Evolutionary conservation across 768 basidiomycete species (phyloP).

Genomic region (Mycena galericulata): DNA sequence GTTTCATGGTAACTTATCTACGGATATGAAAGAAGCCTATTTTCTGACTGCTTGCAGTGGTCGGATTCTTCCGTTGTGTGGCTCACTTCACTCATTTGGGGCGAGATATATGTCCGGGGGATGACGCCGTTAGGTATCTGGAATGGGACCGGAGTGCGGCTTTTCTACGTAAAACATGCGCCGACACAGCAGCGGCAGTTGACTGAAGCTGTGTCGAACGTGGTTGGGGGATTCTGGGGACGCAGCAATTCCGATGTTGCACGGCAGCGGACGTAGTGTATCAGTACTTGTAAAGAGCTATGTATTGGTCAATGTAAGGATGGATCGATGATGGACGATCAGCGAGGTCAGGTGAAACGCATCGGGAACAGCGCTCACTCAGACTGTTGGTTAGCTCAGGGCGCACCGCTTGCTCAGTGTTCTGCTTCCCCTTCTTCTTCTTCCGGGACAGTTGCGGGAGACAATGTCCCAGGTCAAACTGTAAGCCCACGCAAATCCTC

Average conservation of each 20-base stretch:
- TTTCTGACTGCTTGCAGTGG: conserved; percentile 68
- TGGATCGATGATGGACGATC: not conserved
- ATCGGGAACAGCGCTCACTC: not conserved
- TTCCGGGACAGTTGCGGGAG: conserved; percentile 18
- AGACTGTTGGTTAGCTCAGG: not conserved
- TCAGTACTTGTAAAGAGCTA: not conserved
- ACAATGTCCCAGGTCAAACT: conserved; percentile 50
- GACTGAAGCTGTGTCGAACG: conserved; percentile 82
- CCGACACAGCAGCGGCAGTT: conserved; percentile 77
- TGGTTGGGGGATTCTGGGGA: conserved; percentile 82
- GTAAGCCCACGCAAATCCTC: conserved; percentile 35
- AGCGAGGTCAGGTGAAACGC: conserved; percentile 13
- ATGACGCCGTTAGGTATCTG: conserved; percentile 91
- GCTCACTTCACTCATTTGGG: conserved; percentile 95
- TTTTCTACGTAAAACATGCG: conserved; percentile 93
- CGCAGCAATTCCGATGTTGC: conserved; percentile 54
- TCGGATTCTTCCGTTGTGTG: conserved; percentile 92
- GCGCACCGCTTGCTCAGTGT: not conserved
- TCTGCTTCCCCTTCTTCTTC: not conserved
- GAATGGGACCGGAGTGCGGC: conserved; percentile 88
- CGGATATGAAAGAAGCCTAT: not conserved
- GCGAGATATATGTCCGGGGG: conserved; percentile 91
- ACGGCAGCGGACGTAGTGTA: conserved; percentile 24
- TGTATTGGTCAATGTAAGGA: not conserved
- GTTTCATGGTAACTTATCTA: conserved; percentile 72